Conservation (phyloP, 139 green algal species). For the Volvox africanus region DNA sequence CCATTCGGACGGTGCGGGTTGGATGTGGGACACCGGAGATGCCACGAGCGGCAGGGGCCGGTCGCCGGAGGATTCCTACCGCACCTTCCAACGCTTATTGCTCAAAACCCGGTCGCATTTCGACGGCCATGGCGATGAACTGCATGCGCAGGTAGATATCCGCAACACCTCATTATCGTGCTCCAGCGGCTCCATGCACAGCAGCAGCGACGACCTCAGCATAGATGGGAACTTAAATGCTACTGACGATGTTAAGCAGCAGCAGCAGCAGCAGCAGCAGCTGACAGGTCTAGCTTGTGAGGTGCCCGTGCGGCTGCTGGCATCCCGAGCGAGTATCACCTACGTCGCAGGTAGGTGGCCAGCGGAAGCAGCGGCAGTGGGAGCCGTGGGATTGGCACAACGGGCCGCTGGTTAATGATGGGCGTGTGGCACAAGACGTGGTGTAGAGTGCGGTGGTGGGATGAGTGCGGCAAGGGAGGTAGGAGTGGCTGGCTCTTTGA, state of each 20-base stretch:
- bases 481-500: too few relatives aligned
- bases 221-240: background rate
- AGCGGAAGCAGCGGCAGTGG: background rate
- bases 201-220: background rate
- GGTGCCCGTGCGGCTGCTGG: background rate
- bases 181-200: background rate
- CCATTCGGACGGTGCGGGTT: too few relatives aligned
- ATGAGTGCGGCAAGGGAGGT: too few relatives aligned
- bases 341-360: background rate
- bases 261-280: background rate
- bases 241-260: background rate
- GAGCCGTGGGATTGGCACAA: background rate
- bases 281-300: background rate
- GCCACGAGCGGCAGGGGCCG: too few relatives aligned
- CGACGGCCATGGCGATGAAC: background rate
- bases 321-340: background rate
- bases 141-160: background rate
- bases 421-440: too few relatives aligned
- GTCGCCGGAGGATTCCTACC: too few relatives aligned
- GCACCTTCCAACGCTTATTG: too few relatives aligned
- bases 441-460: too few relatives aligned
- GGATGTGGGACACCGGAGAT: too few relatives aligned
- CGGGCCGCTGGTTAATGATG: too few relatives aligned
- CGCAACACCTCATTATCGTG: conserved; percentile 29
- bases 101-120: too few relatives aligned